Conservation (phyloP, 805 yeast genomes). For the Kodamaea lidongshanica region DNA sequence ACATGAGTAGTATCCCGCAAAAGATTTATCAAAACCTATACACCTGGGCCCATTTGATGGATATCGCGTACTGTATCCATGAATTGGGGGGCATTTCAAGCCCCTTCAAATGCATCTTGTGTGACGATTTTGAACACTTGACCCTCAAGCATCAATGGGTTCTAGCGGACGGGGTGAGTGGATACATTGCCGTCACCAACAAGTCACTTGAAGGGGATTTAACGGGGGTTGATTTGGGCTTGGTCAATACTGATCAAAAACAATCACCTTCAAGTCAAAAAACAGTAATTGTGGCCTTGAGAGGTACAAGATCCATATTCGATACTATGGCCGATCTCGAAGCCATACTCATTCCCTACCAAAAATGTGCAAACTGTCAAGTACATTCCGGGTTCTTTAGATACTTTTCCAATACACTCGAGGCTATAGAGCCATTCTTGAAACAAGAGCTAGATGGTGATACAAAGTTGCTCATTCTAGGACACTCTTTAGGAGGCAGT, state of each 20-base stretch:
- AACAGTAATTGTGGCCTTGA: constrained; percentile 27
- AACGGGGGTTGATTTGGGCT: too few relatives aligned
- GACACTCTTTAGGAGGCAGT: constrained; percentile 37
- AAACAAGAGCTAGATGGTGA: constrained; percentile 10
- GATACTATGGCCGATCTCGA: constrained; percentile 37
- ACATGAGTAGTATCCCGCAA: too few relatives aligned
- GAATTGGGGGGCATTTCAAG: constrained; percentile 20
- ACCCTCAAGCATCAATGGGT: constrained; percentile 38
- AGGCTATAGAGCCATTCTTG: constrained; percentile 19
- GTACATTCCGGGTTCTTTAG: constrained; percentile 31
- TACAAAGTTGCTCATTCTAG: constrained; percentile 17
- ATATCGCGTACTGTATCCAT: constrained; percentile 39
- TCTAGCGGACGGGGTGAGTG: constrained; percentile 31
- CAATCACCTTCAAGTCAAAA: constrained; percentile 18
- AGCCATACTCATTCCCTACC: constrained; percentile 30
- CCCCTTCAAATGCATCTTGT: constrained; percentile 37
- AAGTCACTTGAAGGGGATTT: constrained; percentile 17
- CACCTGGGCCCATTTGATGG: constrained; percentile 38
- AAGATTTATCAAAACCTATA: constrained; percentile 24
- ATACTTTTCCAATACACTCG: constrained; percentile 24
- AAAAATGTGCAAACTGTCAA: constrained; percentile 29
- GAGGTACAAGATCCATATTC: constrained; percentile 39
- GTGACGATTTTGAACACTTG: constrained; percentile 32
- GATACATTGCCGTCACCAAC: constrained; percentile 32
- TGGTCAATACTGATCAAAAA: constrained; percentile 7